Conservation (phyloP, 2,329 filamentous ascomycete species). For the Botrytis tulipae region DNA sequence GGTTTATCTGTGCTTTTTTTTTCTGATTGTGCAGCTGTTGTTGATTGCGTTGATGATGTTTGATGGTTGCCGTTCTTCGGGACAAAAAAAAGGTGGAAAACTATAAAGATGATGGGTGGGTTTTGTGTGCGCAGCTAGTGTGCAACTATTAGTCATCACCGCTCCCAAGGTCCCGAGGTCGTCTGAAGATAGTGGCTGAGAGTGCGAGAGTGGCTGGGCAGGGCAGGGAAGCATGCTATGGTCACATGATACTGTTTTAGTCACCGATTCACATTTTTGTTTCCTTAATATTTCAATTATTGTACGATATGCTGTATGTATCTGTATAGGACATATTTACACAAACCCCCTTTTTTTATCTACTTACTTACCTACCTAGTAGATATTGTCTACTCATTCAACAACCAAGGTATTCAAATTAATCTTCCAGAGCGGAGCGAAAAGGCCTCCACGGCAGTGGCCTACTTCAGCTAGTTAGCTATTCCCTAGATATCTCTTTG, state of each 20-base stretch:
- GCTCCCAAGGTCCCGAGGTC: neutral
- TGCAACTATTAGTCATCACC: neutral
- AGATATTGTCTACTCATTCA: neutral
- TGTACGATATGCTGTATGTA: neutral
- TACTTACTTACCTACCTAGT: too few relatives aligned
- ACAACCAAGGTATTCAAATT: neutral
- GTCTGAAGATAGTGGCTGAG: neutral
- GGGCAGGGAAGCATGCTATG: too few relatives aligned
- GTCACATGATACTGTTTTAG: neutral
- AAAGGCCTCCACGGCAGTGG: neutral
- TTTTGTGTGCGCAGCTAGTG: neutral
- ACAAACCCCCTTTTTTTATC: neutral
- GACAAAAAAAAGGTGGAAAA: neutral
- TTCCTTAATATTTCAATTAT: neutral
- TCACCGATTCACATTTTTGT: neutral
- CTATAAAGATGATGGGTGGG: neutral
- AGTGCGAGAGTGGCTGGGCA: too few relatives aligned
- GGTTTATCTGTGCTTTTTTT: slow-evolving; percentile 8
- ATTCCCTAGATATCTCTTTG: neutral
- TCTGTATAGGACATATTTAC: neutral
- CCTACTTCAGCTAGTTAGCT: neutral
- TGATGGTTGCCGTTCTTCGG: slow-evolving; percentile 18
- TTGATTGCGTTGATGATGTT: slow-evolving; percentile 22
- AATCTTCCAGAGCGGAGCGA: neutral
- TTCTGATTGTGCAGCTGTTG: slow-evolving; percentile 18